A percentile compares a stretch with the other conserved stretches of the same genome.
phyloP scores from a whole-genome alignment of 805 yeast species.

The Candida loeiensis region DNA sequence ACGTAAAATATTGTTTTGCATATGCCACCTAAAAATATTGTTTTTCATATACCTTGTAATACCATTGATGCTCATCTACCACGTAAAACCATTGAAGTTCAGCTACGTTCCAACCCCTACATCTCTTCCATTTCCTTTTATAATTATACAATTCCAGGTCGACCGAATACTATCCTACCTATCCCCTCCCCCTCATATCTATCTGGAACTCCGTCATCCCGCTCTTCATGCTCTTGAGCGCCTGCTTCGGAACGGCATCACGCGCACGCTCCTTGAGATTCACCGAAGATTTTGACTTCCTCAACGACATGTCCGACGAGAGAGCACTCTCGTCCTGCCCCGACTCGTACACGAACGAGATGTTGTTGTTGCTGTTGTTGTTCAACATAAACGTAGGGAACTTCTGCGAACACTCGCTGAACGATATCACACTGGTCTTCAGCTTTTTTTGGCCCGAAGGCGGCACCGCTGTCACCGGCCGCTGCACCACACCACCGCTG shows the following conservation, averaged over 20 bases:
- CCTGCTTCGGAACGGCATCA: conserved; percentile 7
- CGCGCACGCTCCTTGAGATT: conserved; percentile 3
- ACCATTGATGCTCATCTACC: too few relatives aligned
- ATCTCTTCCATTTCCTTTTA: too few relatives aligned
- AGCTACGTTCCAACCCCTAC: too few relatives aligned
- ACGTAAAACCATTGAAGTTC: too few relatives aligned
- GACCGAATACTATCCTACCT: too few relatives aligned
- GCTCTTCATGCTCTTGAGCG: conserved; percentile 13
- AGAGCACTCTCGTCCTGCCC: conserved; percentile 10
- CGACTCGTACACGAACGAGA: conserved; percentile 15
- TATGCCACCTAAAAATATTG: too few relatives aligned
- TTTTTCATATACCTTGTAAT: too few relatives aligned
- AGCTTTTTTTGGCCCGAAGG: not conserved
- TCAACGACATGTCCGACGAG: conserved; percentile 4
- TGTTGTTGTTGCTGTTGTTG: conserved; percentile 9
- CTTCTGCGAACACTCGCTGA: conserved; percentile 13
- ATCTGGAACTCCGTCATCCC: conserved; percentile 17
- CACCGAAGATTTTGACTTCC: conserved; percentile 8
- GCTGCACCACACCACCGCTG: conserved; percentile 9
- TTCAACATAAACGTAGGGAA: conserved; percentile 9
- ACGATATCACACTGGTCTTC: conserved; percentile 8
- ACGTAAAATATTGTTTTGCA: too few relatives aligned
- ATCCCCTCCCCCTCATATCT: not conserved
- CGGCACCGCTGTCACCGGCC: not conserved
- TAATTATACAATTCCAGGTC: too few relatives aligned